phyloP scores from a whole-genome alignment of 768 basidiomycete species.

The Tylopilus plumbeoviolaceoides region DNA sequence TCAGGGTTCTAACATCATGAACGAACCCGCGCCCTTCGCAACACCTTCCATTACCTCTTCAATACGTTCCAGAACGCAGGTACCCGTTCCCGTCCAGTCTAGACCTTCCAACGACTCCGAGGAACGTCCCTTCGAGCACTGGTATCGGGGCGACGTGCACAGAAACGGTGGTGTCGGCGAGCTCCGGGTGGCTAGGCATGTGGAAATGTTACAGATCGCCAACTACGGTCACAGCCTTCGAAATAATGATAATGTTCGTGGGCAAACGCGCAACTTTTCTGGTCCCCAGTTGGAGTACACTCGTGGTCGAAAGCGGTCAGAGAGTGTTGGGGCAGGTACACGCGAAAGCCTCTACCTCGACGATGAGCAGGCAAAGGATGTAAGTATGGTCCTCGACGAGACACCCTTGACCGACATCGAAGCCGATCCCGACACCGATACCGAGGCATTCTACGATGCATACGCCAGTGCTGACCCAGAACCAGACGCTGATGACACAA shows the following conservation, averaged over 20 bases:
- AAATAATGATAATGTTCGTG: conserved; percentile 22
- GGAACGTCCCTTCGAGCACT: conserved; percentile 82
- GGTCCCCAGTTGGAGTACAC: conserved; percentile 18
- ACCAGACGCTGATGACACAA: conserved; percentile 17
- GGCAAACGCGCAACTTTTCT: conserved; percentile 24
- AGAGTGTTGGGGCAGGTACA: conserved; percentile 54
- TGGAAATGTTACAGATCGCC: conserved; percentile 87
- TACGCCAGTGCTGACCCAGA: conserved; percentile 20
- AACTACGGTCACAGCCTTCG: conserved; percentile 70
- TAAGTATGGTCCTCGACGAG: conserved; percentile 68
- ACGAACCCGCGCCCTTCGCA: conserved; percentile 63
- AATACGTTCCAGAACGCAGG: conserved; percentile 33
- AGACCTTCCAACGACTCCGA: conserved; percentile 72
- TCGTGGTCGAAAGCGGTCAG: conserved; percentile 55
- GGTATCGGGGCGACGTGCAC: conserved; percentile 85
- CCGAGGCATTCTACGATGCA: conserved; percentile 41
- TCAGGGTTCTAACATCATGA: conserved; percentile 47
- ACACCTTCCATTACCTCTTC: conserved; percentile 44
- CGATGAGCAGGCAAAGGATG: conserved; percentile 44
- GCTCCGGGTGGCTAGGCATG: conserved; percentile 63
- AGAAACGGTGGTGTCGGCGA: conserved; percentile 89
- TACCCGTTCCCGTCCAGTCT: conserved; percentile 30
- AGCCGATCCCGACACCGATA: conserved; percentile 39
- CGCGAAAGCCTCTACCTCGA: conserved; percentile 69
- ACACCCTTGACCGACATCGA: conserved; percentile 73